Base-by-base conservation (phyloP, 345 rosid genomes). In the Clarkia xantiana region DNA sequence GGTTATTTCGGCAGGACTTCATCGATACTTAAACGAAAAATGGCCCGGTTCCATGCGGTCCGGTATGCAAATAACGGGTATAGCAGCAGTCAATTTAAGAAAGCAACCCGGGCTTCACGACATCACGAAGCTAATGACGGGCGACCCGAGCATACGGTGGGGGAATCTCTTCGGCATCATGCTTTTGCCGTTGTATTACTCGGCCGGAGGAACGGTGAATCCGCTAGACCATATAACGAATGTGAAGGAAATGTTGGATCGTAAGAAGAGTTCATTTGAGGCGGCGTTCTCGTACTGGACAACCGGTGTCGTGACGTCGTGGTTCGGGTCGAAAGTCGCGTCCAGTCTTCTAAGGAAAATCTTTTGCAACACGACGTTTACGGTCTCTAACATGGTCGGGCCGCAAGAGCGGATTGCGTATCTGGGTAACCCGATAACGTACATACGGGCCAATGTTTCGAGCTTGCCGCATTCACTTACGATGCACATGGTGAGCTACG, bases 401-500 rank as follows among this genome's bases (percentile, higher is more conserved):
- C 29, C 29, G 29, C 44, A 38, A 47, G 80, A 76, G 60, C 64
- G 67, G 56, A 66, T 80, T n/a, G 64, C 82, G 1, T 18, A 76
- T 16, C 69, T 59, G 1, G 80, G 63, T 51, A 70, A 70, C 34
- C 82, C 80, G 0, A 13, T 76, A 19, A 59, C 69, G 6, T 69
- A 58, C 57, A 17, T 79, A 11, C 58, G 77, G 48, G 76, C 52
- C 3, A 63, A 22, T 45, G 56, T 76, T 10, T 58, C 68, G 3
- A 61, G 73, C 59, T 15, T 72, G 23, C 76, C 82, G 8, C 61
- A 76, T 82, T 80, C 80, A 42, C 23, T 80, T 12, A 63, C 73
- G 10, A 76, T 80, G 87, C 78, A 76, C 71, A 71, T 72, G 82
- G 52, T 74, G 71, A 80, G 78, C 64, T 80, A 80, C 55, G 78